A percentile compares a stretch with the other conserved stretches of the same genome.
phyloP scores from a whole-genome alignment of 2,329 filamentous ascomycete species.

The Fusarium chuoi region DNA sequence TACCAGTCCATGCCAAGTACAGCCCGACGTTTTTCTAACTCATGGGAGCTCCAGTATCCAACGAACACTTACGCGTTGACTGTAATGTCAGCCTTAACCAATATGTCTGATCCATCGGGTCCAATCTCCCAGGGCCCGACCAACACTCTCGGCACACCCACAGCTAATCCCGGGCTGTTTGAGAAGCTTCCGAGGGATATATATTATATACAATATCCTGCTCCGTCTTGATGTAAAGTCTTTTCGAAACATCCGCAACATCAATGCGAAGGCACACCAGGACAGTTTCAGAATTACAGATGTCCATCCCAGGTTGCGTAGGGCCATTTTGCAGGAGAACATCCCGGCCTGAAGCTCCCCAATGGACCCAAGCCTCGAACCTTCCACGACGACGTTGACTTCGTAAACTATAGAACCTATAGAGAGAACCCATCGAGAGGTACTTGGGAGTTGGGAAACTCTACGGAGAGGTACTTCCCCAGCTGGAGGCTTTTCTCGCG shows the following conservation, averaged over 20 bases:
- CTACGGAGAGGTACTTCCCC: background rate
- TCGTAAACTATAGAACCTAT: background rate
- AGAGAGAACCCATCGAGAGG: background rate
- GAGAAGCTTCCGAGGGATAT: too few relatives aligned
- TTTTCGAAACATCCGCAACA: too few relatives aligned
- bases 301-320: background rate
- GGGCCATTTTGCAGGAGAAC: background rate
- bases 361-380: background rate
- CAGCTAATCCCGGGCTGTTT: too few relatives aligned
- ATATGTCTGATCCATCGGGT: accelerated
- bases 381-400: background rate
- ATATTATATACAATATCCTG: too few relatives aligned
- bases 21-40: background rate
- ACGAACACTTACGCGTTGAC: background rate
- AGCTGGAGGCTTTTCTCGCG: background rate
- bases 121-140: too few relatives aligned
- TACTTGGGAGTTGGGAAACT: background rate
- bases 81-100: background rate
- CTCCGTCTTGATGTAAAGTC: too few relatives aligned
- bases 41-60: background rate
- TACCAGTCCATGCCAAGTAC: too few relatives aligned
- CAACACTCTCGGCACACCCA: too few relatives aligned
- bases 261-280: too few relatives aligned
- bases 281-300: background rate
- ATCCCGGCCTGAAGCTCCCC: background rate